A percentile compares a stretch with the other conserved stretches of the same genome.
These are phyloP conservation scores for Allantophomopsis cytisporea DNA, from an alignment of 2,329 filamentous ascomycete genomes.

Conservation along the genomic window DNA sequence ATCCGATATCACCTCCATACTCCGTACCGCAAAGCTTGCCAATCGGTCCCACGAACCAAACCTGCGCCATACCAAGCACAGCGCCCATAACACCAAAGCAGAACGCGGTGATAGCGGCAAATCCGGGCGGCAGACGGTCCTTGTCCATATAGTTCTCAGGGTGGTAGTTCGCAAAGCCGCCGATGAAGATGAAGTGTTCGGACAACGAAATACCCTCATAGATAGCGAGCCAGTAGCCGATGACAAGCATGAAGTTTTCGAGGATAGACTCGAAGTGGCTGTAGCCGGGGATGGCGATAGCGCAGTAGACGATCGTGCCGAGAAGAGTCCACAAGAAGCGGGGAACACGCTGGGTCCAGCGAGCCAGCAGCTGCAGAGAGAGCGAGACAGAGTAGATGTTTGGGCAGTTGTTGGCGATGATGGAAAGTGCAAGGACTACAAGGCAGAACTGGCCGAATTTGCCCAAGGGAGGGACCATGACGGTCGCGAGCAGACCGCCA, in stretches of 20 bases:
- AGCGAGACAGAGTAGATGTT: slow-evolving; percentile 61
- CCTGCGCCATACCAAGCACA: slow-evolving; percentile 56
- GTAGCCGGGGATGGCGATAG: slow-evolving; percentile 58
- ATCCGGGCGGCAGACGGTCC: slow-evolving; percentile 42
- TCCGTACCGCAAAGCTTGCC: slow-evolving; percentile 39
- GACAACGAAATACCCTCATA: slow-evolving; percentile 52
- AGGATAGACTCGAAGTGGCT: slow-evolving; percentile 48
- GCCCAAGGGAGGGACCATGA: slow-evolving; percentile 48
- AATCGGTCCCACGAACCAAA: slow-evolving; percentile 56
- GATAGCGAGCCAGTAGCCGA: slow-evolving; percentile 63
- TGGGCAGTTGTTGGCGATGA: slow-evolving; percentile 58
- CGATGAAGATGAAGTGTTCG: slow-evolving; percentile 57
- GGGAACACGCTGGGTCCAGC: slow-evolving; percentile 44
- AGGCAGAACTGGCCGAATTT: slow-evolving; percentile 62
- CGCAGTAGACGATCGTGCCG: slow-evolving; percentile 49
- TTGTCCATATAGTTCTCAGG: slow-evolving; percentile 43
- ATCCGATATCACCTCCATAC: slow-evolving; percentile 32
- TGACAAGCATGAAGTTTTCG: slow-evolving; percentile 57
- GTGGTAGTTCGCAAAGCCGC: slow-evolving; percentile 45
- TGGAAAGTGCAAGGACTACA: slow-evolving; percentile 50
- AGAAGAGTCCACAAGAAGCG: slow-evolving; percentile 55
- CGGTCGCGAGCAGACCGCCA: slow-evolving; percentile 52
- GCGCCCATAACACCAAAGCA: slow-evolving; percentile 50
- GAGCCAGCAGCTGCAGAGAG: slow-evolving; percentile 50
- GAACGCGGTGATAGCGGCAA: slow-evolving; percentile 51